These are phyloP conservation scores for Helianthus annuus DNA, from an alignment of 129 eudicot genomes.

Conservation along the genomic window HanXRQr2.0-SUNRISE NC_035440.2:166021603-166022102, in stretches of 20 bases:
- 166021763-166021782: conserved; percentile 56
- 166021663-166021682: conserved; percentile 53
- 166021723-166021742: conserved; percentile 50
- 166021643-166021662: conserved; percentile 60
- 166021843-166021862: conserved; percentile 66
- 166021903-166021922: conserved; percentile 63
- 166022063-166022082: conserved; percentile 23
- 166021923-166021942: conserved; percentile 64
- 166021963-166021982: conserved; percentile 34
- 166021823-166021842: conserved; percentile 58
- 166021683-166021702: conserved; percentile 57
- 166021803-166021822: conserved; percentile 54
- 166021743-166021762: conserved; percentile 59
- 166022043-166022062: conserved; percentile 15
- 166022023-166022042: conserved; percentile 10
- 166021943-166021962: conserved; percentile 60
- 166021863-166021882: conserved; percentile 66
- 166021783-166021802: conserved; percentile 51
- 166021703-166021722: conserved; percentile 66
- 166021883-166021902: conserved; percentile 71
- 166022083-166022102: background rate
- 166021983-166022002: conserved; percentile 13
- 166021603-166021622: conserved; percentile 19
- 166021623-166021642: conserved; percentile 35
- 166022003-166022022: conserved; percentile 17